Conservation (phyloP, 345 rosid species). For the Moricandia arvensis region DNA sequence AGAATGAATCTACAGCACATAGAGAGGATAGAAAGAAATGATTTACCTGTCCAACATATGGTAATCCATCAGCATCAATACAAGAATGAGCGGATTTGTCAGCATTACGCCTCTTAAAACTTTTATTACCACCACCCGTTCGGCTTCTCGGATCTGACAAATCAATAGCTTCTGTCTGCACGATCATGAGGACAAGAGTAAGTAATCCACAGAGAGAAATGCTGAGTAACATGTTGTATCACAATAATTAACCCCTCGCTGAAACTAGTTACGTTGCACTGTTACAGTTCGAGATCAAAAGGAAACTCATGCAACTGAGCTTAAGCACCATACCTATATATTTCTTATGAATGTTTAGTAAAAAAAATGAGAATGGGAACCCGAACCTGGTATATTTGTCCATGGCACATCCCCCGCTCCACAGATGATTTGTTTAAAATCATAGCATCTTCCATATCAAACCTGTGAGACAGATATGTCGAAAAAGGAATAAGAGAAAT, state of each 20-base stretch:
- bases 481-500: conserved; percentile 7
- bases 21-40: not conserved
- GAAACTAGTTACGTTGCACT: conserved; percentile 1
- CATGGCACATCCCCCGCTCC: conserved; percentile 95
- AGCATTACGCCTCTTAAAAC: conserved; percentile 56
- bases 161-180: conserved; percentile 88
- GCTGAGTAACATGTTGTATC: not conserved
- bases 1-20: not conserved
- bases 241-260: not conserved
- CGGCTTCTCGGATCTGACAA: conserved; percentile 57
- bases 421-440: conserved; percentile 92
- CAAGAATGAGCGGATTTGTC: conserved; percentile 49
- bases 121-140: conserved; percentile 44
- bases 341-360: not conserved
- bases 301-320: not conserved
- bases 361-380: not conserved
- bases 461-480: conserved; percentile 43
- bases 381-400: conserved; percentile 93
- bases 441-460: conserved; percentile 99
- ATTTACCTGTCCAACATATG: conserved; percentile 87
- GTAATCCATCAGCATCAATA: conserved; percentile 92
- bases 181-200: conserved; percentile 14
- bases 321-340: conserved; percentile 3
- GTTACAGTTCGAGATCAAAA: conserved; percentile 14
- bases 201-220: not conserved